phyloP scores from a whole-genome alignment of 2,329 filamentous ascomycete species.

The Cladosporium sphaerospermum region DNA sequence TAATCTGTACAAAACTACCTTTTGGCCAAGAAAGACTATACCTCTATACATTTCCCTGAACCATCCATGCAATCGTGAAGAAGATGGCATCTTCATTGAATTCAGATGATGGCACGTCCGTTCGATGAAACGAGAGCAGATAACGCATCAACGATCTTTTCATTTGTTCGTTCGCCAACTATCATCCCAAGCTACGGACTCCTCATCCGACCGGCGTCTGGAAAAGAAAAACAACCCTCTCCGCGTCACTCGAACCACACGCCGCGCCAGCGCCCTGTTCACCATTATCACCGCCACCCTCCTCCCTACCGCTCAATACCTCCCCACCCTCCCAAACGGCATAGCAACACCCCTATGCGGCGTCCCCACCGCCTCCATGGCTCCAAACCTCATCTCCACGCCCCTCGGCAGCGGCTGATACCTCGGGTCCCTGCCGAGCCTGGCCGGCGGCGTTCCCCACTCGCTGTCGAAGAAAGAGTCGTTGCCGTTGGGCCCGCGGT shows the following conservation, averaged over 20 bases:
- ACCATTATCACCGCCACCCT: not conserved
- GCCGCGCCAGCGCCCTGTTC: not conserved
- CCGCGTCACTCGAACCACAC: no score
- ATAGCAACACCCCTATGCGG: conserved; percentile 2
- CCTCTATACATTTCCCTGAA: no score
- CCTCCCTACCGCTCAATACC: conserved; percentile 1
- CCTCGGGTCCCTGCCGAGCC: conserved; percentile 32
- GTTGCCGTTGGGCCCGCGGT: conserved; percentile 32
- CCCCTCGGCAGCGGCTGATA: conserved; percentile 25
- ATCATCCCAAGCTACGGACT: no score
- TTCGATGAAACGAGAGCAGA: no score
- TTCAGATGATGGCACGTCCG: no score
- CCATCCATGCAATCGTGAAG: no score
- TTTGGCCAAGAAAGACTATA: no score
- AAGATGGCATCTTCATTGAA: no score
- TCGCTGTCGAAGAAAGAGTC: conserved; percentile 37
- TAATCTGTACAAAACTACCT: no score
- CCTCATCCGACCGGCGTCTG: no score
- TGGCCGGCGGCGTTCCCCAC: conserved; percentile 32
- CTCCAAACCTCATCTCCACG: conserved; percentile 14
- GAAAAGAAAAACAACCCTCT: no score
- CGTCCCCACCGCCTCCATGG: conserved; percentile 2
- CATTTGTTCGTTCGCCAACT: not conserved
- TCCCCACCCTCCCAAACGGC: conserved; percentile 10
- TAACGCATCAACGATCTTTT: not conserved